These are phyloP conservation scores for Plasmodium vivax DNA, from an alignment of 169 alveolate species.

Conservation along the genomic window DNA sequence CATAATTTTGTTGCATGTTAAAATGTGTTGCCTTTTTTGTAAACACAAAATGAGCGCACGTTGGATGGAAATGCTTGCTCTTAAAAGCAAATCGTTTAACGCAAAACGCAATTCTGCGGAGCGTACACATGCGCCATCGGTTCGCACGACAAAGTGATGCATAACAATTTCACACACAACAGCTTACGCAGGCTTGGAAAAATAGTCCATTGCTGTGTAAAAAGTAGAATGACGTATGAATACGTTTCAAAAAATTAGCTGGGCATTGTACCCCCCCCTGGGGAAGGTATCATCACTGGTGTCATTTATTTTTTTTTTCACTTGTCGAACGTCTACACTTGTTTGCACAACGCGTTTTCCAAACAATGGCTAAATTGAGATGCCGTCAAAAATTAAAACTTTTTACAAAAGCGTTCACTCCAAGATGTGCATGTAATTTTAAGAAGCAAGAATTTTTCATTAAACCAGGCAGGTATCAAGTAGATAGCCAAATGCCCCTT, in stretches of 20 bases:
- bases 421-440: neutral
- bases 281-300: neutral
- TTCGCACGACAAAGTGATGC: neutral
- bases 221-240: neutral
- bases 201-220: neutral
- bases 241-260: neutral
- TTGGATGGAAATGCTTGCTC: neutral
- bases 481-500: neutral
- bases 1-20: neutral
- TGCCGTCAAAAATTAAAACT: neutral
- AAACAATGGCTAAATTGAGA: neutral
- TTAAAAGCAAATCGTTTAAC: neutral
- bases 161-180: neutral
- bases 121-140: neutral
- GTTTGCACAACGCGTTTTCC: neutral
- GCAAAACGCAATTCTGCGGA: neutral
- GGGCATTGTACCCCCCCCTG: neutral
- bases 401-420: neutral
- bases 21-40: neutral
- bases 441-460: neutral
- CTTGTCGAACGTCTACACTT: neutral
- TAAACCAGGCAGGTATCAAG: neutral
- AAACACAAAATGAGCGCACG: neutral
- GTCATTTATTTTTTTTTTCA: neutral
- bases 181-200: neutral